These are phyloP conservation scores for Vaccinium vitisidaea DNA, from an alignment of 148 eudicot genomes.

Conservation along the genomic window DNA sequence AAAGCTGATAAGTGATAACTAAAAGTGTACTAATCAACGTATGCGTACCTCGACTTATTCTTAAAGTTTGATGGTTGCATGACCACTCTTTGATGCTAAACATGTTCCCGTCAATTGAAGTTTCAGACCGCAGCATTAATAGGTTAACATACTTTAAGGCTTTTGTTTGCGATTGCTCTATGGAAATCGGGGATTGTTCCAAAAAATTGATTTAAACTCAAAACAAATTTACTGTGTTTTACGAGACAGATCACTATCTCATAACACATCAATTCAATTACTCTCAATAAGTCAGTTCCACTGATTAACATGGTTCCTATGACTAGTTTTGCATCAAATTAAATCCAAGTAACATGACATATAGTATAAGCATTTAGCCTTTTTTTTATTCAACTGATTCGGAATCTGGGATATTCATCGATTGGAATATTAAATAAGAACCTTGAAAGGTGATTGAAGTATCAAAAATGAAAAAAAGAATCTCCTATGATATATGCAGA, in stretches of 20 bases:
- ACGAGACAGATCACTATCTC: too few species aligned
- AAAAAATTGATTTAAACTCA: too few species aligned
- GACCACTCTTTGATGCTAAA: too few species aligned
- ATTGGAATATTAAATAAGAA: not conserved
- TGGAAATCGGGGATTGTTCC: too few species aligned
- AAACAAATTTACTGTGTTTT: too few species aligned
- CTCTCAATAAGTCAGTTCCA: too few species aligned
- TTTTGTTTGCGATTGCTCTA: not conserved
- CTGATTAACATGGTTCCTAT: not conserved
- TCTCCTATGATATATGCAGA: not conserved
- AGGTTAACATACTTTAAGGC: not conserved
- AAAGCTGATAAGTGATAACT: too few species aligned
- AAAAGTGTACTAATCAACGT: not conserved
- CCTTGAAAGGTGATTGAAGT: not conserved
- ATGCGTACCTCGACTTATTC: not conserved
- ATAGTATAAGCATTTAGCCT: too few species aligned
- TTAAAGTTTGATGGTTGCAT: not conserved
- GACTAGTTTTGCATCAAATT: not conserved
- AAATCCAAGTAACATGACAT: not conserved
- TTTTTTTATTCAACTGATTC: too few species aligned
- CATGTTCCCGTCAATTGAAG: not conserved
- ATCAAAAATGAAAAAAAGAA: not conserved
- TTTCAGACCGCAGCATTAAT: not conserved
- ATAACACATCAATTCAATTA: too few species aligned
- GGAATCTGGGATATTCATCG: too few species aligned